Evolutionary conservation across 192 early-diverging fungal genomes (phyloP).

Genomic region (Paraglomus occultum): DNA sequence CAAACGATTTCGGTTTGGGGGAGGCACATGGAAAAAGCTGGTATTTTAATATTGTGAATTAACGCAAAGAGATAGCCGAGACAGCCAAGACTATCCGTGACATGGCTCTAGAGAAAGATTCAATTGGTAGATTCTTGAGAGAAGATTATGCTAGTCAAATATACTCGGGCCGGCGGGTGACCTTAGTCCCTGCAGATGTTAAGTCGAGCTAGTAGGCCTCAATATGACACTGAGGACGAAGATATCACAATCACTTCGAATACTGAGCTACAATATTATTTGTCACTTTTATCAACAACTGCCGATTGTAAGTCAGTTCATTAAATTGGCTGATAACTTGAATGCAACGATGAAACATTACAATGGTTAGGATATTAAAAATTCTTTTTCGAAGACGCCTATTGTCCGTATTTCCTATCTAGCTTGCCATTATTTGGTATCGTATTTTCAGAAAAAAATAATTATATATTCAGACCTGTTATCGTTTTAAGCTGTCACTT

Average conservation of each 20-base stretch:
- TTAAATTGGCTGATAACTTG: conserved; percentile 85
- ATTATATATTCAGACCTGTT: too few species aligned
- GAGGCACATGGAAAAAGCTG: conserved; percentile 83
- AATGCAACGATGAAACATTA: conserved; percentile 96
- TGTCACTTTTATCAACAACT: conserved; percentile 94
- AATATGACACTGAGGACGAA: conserved; percentile 93
- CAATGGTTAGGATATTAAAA: conserved; percentile 93
- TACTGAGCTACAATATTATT: conserved; percentile 89
- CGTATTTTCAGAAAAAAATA: too few species aligned
- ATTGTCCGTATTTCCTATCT: too few species aligned
- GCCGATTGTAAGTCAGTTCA: conserved; percentile 96
- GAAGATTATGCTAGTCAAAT: conserved; percentile 86
- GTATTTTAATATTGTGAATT: conserved; percentile 91
- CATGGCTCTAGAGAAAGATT: conserved; percentile 89
- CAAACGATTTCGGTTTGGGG: conserved; percentile 68
- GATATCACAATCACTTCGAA: conserved; percentile 97
- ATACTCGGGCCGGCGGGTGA: conserved; percentile 94
- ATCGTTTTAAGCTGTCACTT: too few species aligned
- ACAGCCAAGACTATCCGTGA: conserved; percentile 91
- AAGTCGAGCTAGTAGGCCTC: conserved; percentile 94
- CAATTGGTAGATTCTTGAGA: conserved; percentile 75
- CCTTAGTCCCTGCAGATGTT: conserved; percentile 96
- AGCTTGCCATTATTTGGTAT: too few species aligned
- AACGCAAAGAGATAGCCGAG: conserved; percentile 95
- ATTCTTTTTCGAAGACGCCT: too few species aligned